These are phyloP conservation scores for Lophiostoma macrostomum DNA, from an alignment of 495 filamentous ascomycete genomes.

Conservation along the genomic window DNA sequence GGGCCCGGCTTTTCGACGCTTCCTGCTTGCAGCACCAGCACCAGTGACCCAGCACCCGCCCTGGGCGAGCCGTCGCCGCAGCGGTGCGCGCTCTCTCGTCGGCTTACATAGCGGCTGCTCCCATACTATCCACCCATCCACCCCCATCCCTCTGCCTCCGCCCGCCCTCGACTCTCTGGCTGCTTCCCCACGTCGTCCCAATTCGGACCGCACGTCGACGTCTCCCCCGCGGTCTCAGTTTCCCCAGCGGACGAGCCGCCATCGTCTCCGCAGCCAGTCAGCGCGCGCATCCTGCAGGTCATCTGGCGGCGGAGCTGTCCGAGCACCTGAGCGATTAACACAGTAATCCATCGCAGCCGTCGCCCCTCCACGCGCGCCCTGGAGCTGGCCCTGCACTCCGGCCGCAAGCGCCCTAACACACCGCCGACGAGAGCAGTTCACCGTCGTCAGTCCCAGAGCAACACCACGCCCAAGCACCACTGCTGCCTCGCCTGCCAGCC, in stretches of 20 bases:
- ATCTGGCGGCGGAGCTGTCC: slow-evolving; percentile 28
- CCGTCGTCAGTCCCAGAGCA: not conserved
- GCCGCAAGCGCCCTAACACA: slow-evolving; percentile 2
- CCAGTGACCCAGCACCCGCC: no score
- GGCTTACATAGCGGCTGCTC: not conserved
- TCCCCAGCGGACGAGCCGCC: slow-evolving; percentile 4
- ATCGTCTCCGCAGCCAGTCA: slow-evolving; percentile 19
- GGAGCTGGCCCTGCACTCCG: not conserved
- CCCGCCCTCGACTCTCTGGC: not conserved
- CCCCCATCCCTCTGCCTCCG: slow-evolving; percentile 9
- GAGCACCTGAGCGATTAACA: slow-evolving; percentile 25
- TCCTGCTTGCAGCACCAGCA: no score
- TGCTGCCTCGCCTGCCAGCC: not conserved
- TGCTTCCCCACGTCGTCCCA: slow-evolving; percentile 25
- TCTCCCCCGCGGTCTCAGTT: no score
- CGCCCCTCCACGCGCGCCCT: slow-evolving; percentile 20
- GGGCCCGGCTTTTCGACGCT: not conserved
- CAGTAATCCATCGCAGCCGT: not conserved
- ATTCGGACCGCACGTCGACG: slow-evolving; percentile 2
- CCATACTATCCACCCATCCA: slow-evolving; percentile 3
- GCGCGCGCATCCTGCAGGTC: slow-evolving; percentile 23
- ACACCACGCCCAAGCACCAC: slow-evolving; percentile 7
- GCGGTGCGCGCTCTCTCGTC: not conserved
- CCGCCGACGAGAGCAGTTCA: not conserved
- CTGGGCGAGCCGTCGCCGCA: no score